Evolutionary conservation across 352 stramenopile genomes (phyloP), one percentile per base, ranked within the genome.

Genomic region (Albugo laibachii): DNA sequence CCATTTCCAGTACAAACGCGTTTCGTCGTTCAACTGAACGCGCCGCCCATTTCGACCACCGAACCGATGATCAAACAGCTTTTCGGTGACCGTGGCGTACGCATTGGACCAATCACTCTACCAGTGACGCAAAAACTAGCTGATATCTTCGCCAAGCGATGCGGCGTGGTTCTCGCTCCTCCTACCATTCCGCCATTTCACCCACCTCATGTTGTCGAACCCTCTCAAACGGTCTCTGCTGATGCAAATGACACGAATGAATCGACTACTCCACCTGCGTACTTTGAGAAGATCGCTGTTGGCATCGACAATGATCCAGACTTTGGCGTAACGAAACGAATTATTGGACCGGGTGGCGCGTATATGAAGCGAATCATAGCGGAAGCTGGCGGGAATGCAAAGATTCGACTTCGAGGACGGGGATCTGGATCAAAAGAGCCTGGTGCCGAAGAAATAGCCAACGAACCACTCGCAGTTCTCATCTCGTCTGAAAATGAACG

Each of bases 361-460:
- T 70, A 92, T 47, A 85, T 92, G 70, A 89, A 92, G 55, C 79
- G 79, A 13, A 92, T 92, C 50, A 87, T 73, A 39, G 54, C 78
- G 13, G 79, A 92, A 38, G 70, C 79, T 1, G 66, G 76, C 19
- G 76, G 76, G 0, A 79, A 79, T 41, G 76, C 79, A 36, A 89
- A 87, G 51, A 79, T 92, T 45, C 78, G 78, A 40, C 69, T 92
- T 24, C 79, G 79, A n/a, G 79, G 79, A 11, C 68, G 70, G 35
- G 79, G 79, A 18, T 89, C 76, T 0, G 79, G 79, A 0, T 78
- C 70, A 1, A 85, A 85, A 39, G 79, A 92, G 58, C 65, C 66
- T 49, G 65, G 59, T 0, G 56, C 60, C 0, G 76, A 89, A 58
- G 38, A 43, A 24, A 77, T 89, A 39, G 55, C 57, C 10, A 72